Evolutionary conservation across 2,329 filamentous ascomycete genomes (phyloP).

Genomic region (Ascochyta pisi): DNA sequence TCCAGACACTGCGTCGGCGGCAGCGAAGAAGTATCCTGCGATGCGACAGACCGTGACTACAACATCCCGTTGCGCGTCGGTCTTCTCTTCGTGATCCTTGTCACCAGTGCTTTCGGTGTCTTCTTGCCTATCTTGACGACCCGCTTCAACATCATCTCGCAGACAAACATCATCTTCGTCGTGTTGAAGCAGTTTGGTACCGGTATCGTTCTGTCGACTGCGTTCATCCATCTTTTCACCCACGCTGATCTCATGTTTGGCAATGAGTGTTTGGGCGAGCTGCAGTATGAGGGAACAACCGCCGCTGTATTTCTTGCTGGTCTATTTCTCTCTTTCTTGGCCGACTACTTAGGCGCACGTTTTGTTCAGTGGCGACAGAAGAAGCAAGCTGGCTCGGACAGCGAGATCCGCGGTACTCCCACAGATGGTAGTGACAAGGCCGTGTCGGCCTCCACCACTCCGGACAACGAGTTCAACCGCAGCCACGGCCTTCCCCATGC

Average conservation of each 20-base stretch:
- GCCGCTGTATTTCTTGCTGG: constrained; percentile 77
- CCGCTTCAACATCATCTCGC: constrained; percentile 61
- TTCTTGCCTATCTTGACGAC: constrained; percentile 71
- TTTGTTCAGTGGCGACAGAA: constrained; percentile 54
- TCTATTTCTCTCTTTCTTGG: constrained; percentile 73
- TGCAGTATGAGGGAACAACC: constrained; percentile 73
- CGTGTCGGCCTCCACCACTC: constrained; percentile 14
- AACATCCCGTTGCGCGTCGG: constrained; percentile 73
- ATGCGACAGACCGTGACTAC: constrained; percentile 63
- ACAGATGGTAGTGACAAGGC: constrained; percentile 24
- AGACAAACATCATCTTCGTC: constrained; percentile 61
- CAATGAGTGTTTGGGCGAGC: constrained; percentile 70
- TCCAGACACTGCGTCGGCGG: constrained; percentile 65
- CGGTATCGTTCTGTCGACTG: constrained; percentile 74
- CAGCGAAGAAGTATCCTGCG: constrained; percentile 55
- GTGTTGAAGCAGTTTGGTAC: constrained; percentile 76
- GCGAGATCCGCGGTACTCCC: constrained; percentile 21
- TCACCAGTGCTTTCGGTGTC: constrained; percentile 72
- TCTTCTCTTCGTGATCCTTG: constrained; percentile 74
- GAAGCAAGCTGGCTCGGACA: constrained; percentile 22
- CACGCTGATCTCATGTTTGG: constrained; percentile 76
- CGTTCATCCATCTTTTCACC: constrained; percentile 74
- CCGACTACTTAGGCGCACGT: constrained; percentile 72
- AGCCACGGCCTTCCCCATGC: constrained; percentile 24
- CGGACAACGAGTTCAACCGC: constrained; percentile 24